Evolutionary conservation across 2,329 filamentous ascomycete species (phyloP), one percentile per base, ranked within the genome.

Genomic region (Fusarium irregulare): DNA sequence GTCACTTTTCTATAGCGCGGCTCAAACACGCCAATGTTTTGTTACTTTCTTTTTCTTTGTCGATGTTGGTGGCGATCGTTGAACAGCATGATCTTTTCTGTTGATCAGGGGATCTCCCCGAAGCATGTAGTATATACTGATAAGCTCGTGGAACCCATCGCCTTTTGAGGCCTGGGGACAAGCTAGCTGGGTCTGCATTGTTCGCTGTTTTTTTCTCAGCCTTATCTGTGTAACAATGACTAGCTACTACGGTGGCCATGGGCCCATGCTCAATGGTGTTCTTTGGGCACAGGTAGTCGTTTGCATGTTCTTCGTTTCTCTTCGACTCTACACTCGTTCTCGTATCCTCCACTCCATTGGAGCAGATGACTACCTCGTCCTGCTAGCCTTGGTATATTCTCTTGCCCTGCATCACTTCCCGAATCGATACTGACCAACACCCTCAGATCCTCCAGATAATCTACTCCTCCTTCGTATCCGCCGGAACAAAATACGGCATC

Each of bases 391-490:
- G n/a, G n/a, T n/a, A n/a, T n/a, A n/a, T n/a, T n/a, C n/a, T 8
- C 2, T 3, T 3, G 5, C 32, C 8, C 5, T 5, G 7, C n/a
- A n/a, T n/a, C n/a, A n/a, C n/a, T 16, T 28, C 4, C 27, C 4
- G 6, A 23, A 23, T 23, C 2, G 2, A 14, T 14, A 14, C 13
- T 6, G 4, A n/a, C n/a, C n/a, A n/a, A n/a, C n/a, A n/a, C n/a
- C n/a, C n/a, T n/a, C n/a, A 69, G 66, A 23, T 62, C 9, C 37
- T 69, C 2, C 65, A 70, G 11, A 59, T 66, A 8, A 23, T 70
- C 1, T 70, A 70, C 28, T 62, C 60, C 3, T 49, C 41, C 45
- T 70, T 70, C 9, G 56, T 70, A n/a, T 53, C 40, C 6, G 49
- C 56, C 12, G 60, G 56, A 13, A 61, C 56, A 2, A 27, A 34